Conservation (phyloP, 2,329 filamentous ascomycete genomes). For the Trichoderma atrobrunneum region DNA sequence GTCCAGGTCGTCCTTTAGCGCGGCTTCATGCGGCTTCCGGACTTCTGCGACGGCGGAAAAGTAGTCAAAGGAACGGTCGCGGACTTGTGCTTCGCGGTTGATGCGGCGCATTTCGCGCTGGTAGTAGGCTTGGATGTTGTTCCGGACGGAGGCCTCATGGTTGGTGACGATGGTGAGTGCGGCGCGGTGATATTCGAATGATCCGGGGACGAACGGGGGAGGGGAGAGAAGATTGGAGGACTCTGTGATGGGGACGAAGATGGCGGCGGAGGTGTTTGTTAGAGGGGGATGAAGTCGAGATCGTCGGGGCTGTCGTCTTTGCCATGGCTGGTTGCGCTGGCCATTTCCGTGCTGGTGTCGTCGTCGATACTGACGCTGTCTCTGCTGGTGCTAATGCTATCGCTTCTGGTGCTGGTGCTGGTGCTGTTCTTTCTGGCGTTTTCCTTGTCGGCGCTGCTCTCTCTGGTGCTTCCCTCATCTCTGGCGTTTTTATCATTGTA, state of each 20-base stretch:
- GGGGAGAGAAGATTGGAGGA: constrained; percentile 27
- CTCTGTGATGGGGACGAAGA: constrained; percentile 35
- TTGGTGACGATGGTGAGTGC: constrained; percentile 26
- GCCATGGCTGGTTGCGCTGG: background rate
- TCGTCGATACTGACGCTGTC: background rate
- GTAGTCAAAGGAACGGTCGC: background rate
- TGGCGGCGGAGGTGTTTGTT: constrained; percentile 27
- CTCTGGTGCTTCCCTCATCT: background rate
- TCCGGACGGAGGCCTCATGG: constrained; percentile 29
- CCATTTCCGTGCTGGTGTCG: background rate
- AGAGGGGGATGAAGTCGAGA: constrained; percentile 22
- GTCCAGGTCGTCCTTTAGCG: constrained; percentile 14
- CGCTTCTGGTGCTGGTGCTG: background rate
- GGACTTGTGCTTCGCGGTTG: constrained; percentile 21
- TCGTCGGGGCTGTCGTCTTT: background rate
- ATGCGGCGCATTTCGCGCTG: constrained; percentile 35
- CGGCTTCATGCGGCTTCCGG: background rate
- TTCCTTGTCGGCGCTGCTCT: background rate
- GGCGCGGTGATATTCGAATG: constrained; percentile 23
- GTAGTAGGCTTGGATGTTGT: constrained; percentile 32
- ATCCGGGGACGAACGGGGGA: constrained; percentile 20
- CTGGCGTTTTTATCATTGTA: background rate
- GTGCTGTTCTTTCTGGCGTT: background rate
- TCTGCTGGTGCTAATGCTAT: background rate
- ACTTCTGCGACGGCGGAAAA: background rate